phyloP scores from a whole-genome alignment of 192 early-diverging fungal genomes.

The Gorgonomyces haynaldii region DNA sequence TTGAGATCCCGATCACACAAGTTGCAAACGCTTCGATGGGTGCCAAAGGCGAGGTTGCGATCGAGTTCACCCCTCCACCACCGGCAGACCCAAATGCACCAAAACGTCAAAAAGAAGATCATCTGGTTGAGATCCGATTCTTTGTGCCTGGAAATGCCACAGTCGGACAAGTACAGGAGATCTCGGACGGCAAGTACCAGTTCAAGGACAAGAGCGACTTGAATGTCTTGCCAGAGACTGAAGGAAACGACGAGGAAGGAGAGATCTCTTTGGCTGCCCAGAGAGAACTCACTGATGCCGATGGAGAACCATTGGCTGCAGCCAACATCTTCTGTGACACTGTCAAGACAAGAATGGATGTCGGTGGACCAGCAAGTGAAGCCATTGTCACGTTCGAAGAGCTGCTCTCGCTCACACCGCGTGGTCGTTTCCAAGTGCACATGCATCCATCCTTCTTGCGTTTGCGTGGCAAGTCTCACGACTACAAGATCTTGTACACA shows the following conservation, averaged over 20 bases:
- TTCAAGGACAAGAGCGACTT: conserved; percentile 27
- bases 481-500: conserved; percentile 89
- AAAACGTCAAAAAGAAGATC: conserved; percentile 46
- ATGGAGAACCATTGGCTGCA: conserved; percentile 59
- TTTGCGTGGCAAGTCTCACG: conserved; percentile 93
- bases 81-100: too few relatives aligned
- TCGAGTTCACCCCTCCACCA: conserved; percentile 77
- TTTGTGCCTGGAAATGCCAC: conserved; percentile 76
- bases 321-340: conserved; percentile 72
- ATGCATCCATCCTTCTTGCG: conserved; percentile 81
- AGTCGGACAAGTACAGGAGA: conserved; percentile 40
- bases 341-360: conserved; percentile 81
- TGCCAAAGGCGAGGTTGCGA: conserved; percentile 80
- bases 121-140: conserved; percentile 82
- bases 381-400: conserved; percentile 82
- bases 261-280: conserved; percentile 32
- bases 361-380: conserved; percentile 78
- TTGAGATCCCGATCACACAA: conserved; percentile 80
- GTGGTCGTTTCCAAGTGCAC: conserved; percentile 81
- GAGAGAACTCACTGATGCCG: conserved; percentile 27
- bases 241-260: conserved; percentile 18
- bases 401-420: conserved; percentile 82
- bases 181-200: too few relatives aligned
- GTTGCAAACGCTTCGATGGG: conserved; percentile 77
- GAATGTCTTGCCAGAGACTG: not conserved